Base-by-base conservation (phyloP, 2,329 filamentous ascomycete genomes). In the Beauveria australis region DNA sequence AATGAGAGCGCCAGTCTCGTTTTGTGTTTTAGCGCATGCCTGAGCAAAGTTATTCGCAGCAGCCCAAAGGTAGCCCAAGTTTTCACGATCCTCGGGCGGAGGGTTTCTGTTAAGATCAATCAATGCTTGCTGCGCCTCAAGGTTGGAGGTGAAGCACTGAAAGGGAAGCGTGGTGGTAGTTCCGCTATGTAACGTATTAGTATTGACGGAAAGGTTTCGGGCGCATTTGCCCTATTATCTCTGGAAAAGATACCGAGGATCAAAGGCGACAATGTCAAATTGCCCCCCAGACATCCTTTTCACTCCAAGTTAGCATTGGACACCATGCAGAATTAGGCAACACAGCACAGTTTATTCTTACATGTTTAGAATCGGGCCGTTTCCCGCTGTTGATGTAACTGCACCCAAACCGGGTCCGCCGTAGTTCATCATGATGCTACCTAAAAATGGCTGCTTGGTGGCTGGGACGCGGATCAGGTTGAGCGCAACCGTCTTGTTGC, bases 391-490 rank as follows among this genome's bases (percentile, higher is more conserved):
- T 6, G 12, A 9, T 2, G n/a, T 9, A 22, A 54, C 18, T 1
- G 51, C 28, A 19, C 18, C 37, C 3, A 6, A 6, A 9, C 70
- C 65, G 0, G 69, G 69, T 0, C 69, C 69, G 18, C 69, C 68
- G 61, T 66, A 69, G 59, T 73, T 73, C 56, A 72, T 58, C 26
- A 72, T 41, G 40, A 72, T 72, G 59, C 66, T 71, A 2, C 71
- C 69, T 46, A 67, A 67, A 5, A 62, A 64, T 3, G 67, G 66
- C 43, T 64, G 56, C 22, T 64, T 63, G 2, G 61, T 43, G 0
- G 65, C 63, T 3, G 60, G 58, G 37, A 64, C 46, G 3, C 52
- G 55, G 14, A 62, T 46, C 18, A 65, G 22, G 3, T 59, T 51
- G 3, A 65, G 53, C 1, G 59, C 28, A 12, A 65, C 33, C 1